Conservation (phyloP, 345 rosid genomes). For the Cardamine occulta region DNA sequence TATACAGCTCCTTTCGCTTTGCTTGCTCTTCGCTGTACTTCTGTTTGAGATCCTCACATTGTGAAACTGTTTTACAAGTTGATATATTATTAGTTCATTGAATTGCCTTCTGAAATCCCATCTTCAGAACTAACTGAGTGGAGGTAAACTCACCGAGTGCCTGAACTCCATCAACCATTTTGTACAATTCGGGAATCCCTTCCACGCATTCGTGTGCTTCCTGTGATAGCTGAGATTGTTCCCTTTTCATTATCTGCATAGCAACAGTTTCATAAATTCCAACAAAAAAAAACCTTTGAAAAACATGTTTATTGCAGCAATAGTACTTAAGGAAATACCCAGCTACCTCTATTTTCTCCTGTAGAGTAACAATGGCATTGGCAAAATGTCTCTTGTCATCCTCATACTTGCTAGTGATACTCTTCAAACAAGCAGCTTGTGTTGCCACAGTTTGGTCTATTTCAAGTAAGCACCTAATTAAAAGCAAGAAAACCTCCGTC, state of each 20-base stretch:
- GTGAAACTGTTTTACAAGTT: constrained; percentile 62
- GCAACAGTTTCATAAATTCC: constrained; percentile 16
- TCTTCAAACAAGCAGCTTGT: constrained; percentile 69
- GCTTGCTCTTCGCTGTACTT: constrained; percentile 85
- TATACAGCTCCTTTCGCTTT: constrained; percentile 87
- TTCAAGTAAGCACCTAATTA: constrained; percentile 31
- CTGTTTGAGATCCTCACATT: constrained; percentile 85
- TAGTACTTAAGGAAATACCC: constrained; percentile 12
- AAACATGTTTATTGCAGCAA: neutral
- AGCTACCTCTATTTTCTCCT: constrained; percentile 67
- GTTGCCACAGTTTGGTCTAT: constrained; percentile 72
- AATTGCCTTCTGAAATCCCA: constrained; percentile 20
- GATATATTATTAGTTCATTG: constrained; percentile 31
- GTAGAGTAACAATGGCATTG: constrained; percentile 54
- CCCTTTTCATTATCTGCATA: constrained; percentile 75
- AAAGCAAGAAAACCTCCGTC: constrained; percentile 9
- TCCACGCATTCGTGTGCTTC: constrained; percentile 85
- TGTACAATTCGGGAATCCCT: constrained; percentile 76
- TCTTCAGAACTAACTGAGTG: neutral
- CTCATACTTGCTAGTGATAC: constrained; percentile 58
- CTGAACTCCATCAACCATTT: constrained; percentile 88
- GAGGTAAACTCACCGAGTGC: constrained; percentile 67
- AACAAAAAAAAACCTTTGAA: neutral
- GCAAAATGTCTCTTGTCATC: constrained; percentile 64
- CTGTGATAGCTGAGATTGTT: constrained; percentile 71